Evolutionary conservation across 768 basidiomycete genomes (phyloP), one percentile per base, ranked within the genome.

Genomic region (Naganishia vishniacii): DNA sequence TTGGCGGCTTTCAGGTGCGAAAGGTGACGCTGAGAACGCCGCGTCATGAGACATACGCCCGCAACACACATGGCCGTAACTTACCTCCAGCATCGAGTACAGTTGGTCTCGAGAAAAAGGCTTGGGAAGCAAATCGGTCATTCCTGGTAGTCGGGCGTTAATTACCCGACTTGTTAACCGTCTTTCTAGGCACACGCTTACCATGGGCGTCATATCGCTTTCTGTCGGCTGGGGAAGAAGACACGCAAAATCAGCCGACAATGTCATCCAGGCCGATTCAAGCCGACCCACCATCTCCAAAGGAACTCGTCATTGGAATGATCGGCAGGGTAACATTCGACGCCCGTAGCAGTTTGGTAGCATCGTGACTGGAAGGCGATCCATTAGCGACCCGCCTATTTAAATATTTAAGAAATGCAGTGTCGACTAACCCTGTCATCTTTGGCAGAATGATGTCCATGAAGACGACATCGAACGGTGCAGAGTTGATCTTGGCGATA

Each of bases 61-160:
- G 28, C 8, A 1, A 41, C n/a, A 28, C n/a, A 40, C 37, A 7
- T 31, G 31, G 20, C 56, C 80, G 23, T 23, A 11, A 26, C 4
- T 8, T 56, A 56, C 53, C 53, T 98, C 94, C 66, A 98, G 86
- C 85, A 97, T 92, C 67, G 87, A 86, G 48, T 93, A 79, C 31
- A 98, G 80, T 16, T 88, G 88, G 73, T 92, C 86, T 75, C 91
- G 90, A n/a, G 89, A 94, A 79, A 98, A 98, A 3, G 94, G 94
- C 77, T 98, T 98, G 8, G 92, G 88, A 18, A 98, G 80, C 63
- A 95, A 88, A 78, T 97, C 93, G 77, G 93, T 97, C 93, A 97
- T 97, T 18, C 92, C 88, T 16, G 68, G 66, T 23, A 67, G 71
- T 45, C 53, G 71, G 4, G 1, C 53, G 53, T 40, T 40, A 11